Evolutionary conservation across 2,329 filamentous ascomycete genomes (phyloP).

Genomic region (Pyrenochaeta sp.): DNA sequence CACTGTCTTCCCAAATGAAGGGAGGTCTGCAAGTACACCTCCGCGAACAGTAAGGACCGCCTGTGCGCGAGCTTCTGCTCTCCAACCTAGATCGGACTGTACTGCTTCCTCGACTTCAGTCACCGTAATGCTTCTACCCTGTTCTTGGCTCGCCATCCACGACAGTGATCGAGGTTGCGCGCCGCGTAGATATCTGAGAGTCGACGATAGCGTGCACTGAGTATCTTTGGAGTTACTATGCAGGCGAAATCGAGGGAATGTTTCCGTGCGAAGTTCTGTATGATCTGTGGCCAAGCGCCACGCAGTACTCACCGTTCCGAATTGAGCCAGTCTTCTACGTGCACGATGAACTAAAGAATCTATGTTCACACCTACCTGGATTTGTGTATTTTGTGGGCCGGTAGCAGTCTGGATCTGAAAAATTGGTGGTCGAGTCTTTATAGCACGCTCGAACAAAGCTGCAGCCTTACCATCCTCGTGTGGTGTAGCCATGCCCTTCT

Average conservation of each 20-base stretch:
- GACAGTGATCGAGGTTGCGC: constrained; percentile 64
- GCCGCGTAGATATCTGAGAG: constrained; percentile 50
- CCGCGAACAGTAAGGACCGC: constrained; percentile 58
- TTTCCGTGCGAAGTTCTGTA: constrained; percentile 40
- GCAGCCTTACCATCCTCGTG: constrained; percentile 56
- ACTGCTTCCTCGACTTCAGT: constrained; percentile 66
- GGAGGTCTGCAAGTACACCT: constrained; percentile 70
- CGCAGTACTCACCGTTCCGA: constrained; percentile 31
- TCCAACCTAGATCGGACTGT: constrained; percentile 62
- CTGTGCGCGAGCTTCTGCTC: constrained; percentile 63
- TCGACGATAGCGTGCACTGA: constrained; percentile 41
- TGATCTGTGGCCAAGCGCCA: constrained; percentile 62
- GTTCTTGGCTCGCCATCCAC: constrained; percentile 69
- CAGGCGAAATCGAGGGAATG: constrained; percentile 53
- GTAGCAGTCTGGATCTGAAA: constrained; percentile 22
- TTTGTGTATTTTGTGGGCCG: constrained; percentile 36
- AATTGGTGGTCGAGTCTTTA: constrained; percentile 57
- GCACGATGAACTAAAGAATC: constrained; percentile 56
- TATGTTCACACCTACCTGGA: constrained; percentile 55
- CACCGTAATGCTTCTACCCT: constrained; percentile 21
- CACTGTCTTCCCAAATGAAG: constrained; percentile 74
- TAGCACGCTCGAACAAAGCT: constrained; percentile 58
- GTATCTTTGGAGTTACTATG: constrained; percentile 51
- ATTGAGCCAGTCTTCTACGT: constrained; percentile 36
- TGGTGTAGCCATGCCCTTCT: constrained; percentile 25